Conservation (phyloP, 2,329 filamentous ascomycete genomes). For the Cadophora sp. region DNA sequence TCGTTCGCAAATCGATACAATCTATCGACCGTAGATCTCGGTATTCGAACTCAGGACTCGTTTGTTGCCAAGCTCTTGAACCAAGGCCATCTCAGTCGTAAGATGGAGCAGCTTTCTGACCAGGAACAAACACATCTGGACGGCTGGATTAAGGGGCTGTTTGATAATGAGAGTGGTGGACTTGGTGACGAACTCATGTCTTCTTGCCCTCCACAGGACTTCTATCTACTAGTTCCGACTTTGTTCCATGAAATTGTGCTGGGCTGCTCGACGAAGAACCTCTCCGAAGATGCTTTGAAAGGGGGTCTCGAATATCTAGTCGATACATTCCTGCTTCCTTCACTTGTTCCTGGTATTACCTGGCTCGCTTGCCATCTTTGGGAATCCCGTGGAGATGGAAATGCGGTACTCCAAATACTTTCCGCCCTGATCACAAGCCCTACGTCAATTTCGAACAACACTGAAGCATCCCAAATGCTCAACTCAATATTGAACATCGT, state of each 20-base stretch:
- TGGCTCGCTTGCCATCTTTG: conserved; percentile 76
- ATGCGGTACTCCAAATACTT: conserved; percentile 73
- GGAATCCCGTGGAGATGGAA: conserved; percentile 69
- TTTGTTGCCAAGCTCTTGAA: conserved; percentile 73
- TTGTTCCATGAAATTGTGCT: conserved; percentile 78
- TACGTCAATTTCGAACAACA: conserved; percentile 66
- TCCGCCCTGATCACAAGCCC: conserved; percentile 72
- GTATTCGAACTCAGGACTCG: conserved; percentile 62
- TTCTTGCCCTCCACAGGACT: conserved; percentile 81
- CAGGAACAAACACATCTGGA: conserved; percentile 70
- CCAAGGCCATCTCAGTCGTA: conserved; percentile 62
- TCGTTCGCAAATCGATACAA: conserved; percentile 80
- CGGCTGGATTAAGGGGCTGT: conserved; percentile 80
- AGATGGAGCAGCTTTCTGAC: conserved; percentile 65
- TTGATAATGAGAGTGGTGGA: conserved; percentile 74
- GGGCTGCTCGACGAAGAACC: conserved; percentile 68
- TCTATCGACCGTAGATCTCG: conserved; percentile 69
- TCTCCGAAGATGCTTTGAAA: conserved; percentile 75
- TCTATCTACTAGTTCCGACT: conserved; percentile 79
- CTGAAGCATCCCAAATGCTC: conserved; percentile 73
- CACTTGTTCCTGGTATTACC: conserved; percentile 73
- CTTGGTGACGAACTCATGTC: conserved; percentile 83
- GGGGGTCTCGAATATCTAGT: conserved; percentile 81
- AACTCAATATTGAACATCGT: conserved; percentile 74
- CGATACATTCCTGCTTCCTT: conserved; percentile 81